Conservation (phyloP, 495 filamentous ascomycete genomes). For the Xylaria acuta region DNA sequence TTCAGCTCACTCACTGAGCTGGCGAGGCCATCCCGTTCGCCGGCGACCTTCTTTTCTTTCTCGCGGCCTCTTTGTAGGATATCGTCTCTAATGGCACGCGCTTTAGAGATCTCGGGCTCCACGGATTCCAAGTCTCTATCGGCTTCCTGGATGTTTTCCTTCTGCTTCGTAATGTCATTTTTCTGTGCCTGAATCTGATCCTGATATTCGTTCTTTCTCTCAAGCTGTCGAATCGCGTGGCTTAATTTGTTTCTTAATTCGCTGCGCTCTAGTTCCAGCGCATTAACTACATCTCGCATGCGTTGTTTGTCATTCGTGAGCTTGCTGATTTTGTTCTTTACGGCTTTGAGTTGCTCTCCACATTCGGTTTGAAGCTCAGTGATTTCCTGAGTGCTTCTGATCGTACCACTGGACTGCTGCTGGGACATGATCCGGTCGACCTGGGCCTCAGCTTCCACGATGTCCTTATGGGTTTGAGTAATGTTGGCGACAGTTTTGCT, state of each 20-base stretch:
- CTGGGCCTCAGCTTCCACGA: conserved; percentile 70
- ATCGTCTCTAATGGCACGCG: conserved; percentile 76
- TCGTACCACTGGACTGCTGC: conserved; percentile 66
- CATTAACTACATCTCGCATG: conserved; percentile 66
- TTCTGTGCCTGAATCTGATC: conserved; percentile 75
- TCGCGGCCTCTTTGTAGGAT: conserved; percentile 71
- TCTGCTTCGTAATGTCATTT: conserved; percentile 68
- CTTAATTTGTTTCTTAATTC: conserved; percentile 73
- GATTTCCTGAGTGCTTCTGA: conserved; percentile 80
- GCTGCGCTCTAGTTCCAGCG: conserved; percentile 72
- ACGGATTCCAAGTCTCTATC: conserved; percentile 75
- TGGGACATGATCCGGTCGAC: conserved; percentile 74
- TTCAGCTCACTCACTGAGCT: conserved; percentile 78
- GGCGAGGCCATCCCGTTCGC: conserved; percentile 71
- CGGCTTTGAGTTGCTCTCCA: conserved; percentile 68
- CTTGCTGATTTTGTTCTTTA: conserved; percentile 67
- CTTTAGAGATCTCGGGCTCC: conserved; percentile 73
- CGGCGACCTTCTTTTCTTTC: conserved; percentile 75
- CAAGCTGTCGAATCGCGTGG: conserved; percentile 72
- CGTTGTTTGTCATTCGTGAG: conserved; percentile 73
- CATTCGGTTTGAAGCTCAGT: conserved; percentile 72
- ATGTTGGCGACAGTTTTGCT: conserved; percentile 79
- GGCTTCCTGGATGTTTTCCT: conserved; percentile 66
- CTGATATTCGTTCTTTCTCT: conserved; percentile 73
- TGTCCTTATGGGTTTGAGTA: conserved; percentile 71